Percentiles rank a stretch among this genome's conserved stretches.
Evolutionary conservation across 140 eudicot genomes (phyloP).

Genomic region (Ambrosia hybrid): DNA sequence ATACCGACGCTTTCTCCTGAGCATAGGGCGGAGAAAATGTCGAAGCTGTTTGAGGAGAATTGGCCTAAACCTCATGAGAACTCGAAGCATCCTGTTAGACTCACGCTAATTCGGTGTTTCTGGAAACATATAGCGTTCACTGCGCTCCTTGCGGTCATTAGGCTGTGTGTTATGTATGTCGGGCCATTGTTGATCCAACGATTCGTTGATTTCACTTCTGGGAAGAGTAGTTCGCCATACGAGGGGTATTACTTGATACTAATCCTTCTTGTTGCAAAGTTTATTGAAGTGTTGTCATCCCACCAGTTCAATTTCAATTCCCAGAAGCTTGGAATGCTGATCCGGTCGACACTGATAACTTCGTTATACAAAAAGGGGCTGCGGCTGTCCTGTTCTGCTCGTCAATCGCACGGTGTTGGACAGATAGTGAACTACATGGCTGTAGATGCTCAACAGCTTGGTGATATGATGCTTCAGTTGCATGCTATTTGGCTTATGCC

Average conservation of each 20-base stretch:
- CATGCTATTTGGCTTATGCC: constrained; percentile 86
- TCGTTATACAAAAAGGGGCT: constrained; percentile 77
- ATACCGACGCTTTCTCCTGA: constrained; percentile 75
- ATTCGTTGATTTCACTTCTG: constrained; percentile 66
- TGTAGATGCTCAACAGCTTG: constrained; percentile 91
- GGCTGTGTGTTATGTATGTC: constrained; percentile 68
- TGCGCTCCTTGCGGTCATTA: constrained; percentile 54
- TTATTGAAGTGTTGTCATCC: constrained; percentile 62
- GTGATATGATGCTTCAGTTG: constrained; percentile 81
- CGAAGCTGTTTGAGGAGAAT: constrained; percentile 54
- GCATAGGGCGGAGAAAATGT: constrained; percentile 71
- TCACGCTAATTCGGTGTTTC: constrained; percentile 62
- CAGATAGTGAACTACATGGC: constrained; percentile 96
- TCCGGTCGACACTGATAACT: constrained; percentile 72
- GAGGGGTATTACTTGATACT: constrained; percentile 79
- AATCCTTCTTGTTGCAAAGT: constrained; percentile 63
- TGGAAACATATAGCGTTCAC: constrained; percentile 65
- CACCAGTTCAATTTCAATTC: constrained; percentile 85
- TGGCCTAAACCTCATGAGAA: constrained; percentile 85
- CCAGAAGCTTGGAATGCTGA: constrained; percentile 77
- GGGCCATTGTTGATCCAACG: constrained; percentile 71
- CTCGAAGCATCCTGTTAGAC: constrained; percentile 61
- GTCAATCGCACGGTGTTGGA: constrained; percentile 83
- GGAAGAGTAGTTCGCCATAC: constrained; percentile 45
- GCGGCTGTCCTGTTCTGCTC: constrained; percentile 70